These are phyloP conservation scores for Lagenidium sp. DNA, from an alignment of 352 stramenopile genomes.

Conservation along the genomic window DNA sequence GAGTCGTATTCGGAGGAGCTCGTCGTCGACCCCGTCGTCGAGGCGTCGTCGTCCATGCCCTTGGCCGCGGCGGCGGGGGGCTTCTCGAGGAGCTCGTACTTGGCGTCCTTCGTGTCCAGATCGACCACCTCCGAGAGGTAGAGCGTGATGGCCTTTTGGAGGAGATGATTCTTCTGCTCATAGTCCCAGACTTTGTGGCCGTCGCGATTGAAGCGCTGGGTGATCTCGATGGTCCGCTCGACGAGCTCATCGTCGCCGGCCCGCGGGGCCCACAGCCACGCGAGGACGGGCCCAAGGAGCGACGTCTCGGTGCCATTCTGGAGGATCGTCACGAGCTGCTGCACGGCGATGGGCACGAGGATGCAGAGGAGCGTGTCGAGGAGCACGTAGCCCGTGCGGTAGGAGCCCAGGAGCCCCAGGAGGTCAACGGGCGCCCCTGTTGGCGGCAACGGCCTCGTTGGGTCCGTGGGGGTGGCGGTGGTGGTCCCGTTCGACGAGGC, in stretches of 20 bases:
- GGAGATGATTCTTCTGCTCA: constrained; percentile 24
- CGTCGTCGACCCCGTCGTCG: constrained; percentile 17
- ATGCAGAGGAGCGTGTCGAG: constrained; percentile 21
- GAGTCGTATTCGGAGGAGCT: too few relatives aligned
- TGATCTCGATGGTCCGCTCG: constrained; percentile 20
- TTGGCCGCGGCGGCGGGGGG: constrained; percentile 1
- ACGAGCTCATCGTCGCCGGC: constrained; percentile 4
- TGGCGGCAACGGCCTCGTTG: too few relatives aligned
- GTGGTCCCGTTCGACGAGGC: too few relatives aligned
- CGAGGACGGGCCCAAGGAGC: constrained; percentile 4
- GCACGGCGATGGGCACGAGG: constrained; percentile 15
- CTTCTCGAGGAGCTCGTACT: constrained; percentile 26
- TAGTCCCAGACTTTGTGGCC: constrained; percentile 22
- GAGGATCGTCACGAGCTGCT: constrained; percentile 7
- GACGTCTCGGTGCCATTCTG: constrained; percentile 8
- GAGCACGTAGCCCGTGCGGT: constrained; percentile 14
- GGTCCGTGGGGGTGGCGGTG: not conserved
- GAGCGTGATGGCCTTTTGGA: constrained; percentile 26
- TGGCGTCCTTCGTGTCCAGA: constrained; percentile 18
- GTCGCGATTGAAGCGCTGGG: constrained; percentile 19
- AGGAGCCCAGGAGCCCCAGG: constrained; percentile 7
- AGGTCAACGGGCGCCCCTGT: constrained; percentile 2
- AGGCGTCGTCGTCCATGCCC: constrained; percentile 6
- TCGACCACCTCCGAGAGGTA: constrained; percentile 19
- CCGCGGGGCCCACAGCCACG: constrained; percentile 1